A percentile compares a stretch with the other conserved stretches of the same genome.
phyloP scores from a whole-genome alignment of 768 basidiomycete genomes.

The Fomitopsis pulvina region DNA sequence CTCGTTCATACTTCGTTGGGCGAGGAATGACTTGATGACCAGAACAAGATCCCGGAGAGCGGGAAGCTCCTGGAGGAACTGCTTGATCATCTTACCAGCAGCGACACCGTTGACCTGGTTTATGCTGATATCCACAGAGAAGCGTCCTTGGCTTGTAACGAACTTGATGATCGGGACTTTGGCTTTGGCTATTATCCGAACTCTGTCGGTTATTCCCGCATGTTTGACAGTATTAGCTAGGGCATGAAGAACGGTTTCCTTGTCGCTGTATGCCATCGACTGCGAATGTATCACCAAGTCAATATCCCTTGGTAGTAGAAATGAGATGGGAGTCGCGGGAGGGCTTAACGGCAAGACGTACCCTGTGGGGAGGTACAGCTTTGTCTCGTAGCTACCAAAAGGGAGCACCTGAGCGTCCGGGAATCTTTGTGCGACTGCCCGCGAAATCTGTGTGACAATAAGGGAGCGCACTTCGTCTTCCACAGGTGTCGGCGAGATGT shows the following conservation, averaged over 20 bases:
- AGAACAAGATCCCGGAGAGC: slow-evolving; percentile 81
- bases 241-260: slow-evolving; percentile 61
- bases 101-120: slow-evolving; percentile 84
- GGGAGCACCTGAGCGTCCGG: slow-evolving; percentile 76
- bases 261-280: slow-evolving; percentile 65
- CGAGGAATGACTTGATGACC: slow-evolving; percentile 86
- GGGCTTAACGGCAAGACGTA: slow-evolving; percentile 32
- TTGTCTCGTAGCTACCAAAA: slow-evolving; percentile 92
- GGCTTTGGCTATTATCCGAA: slow-evolving; percentile 88
- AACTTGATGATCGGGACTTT: slow-evolving; percentile 98
- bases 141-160: slow-evolving; percentile 68
- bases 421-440: slow-evolving; percentile 57
- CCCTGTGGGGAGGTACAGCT: slow-evolving; percentile 90
- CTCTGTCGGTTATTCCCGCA: slow-evolving; percentile 66
- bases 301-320: slow-evolving; percentile 66
- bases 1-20: slow-evolving; percentile 91
- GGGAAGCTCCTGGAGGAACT: slow-evolving; percentile 68
- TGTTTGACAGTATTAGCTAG: slow-evolving; percentile 76
- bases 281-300: slow-evolving; percentile 86
- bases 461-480: slow-evolving; percentile 84
- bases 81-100: slow-evolving; percentile 73
- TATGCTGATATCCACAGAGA: slow-evolving; percentile 90
- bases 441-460: slow-evolving; percentile 62
- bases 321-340: background rate
- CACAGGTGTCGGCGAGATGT: slow-evolving; percentile 78